Evolutionary conservation across 2,329 filamentous ascomycete species (phyloP).

Genomic region (Ceratocystis albifundus): DNA sequence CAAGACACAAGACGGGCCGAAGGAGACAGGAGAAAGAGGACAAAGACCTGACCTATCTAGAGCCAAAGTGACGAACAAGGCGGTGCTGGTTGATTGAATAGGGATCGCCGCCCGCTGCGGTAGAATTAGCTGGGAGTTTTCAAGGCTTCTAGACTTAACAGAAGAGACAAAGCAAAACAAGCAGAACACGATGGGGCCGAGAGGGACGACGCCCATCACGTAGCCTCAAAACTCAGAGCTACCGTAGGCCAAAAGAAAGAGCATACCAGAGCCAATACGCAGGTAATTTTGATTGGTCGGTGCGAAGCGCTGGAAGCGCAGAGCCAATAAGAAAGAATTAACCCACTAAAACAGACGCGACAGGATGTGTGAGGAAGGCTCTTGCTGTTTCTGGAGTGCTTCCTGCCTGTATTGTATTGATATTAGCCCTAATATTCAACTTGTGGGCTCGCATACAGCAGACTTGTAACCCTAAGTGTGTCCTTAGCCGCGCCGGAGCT

Average conservation of each 20-base stretch:
- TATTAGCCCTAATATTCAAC: too few species aligned
- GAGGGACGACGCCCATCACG: too few species aligned
- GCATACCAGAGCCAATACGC: background rate
- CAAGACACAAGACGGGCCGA: background rate
- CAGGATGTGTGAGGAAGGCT: background rate
- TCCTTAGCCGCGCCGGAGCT: background rate
- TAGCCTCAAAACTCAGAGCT: background rate
- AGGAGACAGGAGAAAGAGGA: background rate
- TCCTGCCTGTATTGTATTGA: background rate
- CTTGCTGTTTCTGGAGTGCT: background rate
- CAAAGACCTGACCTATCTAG: background rate
- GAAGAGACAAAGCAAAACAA: background rate
- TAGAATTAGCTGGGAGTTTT: background rate
- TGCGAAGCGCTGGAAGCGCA: slow-evolving; percentile 4
- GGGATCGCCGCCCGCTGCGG: background rate
- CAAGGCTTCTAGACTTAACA: background rate
- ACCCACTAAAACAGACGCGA: background rate
- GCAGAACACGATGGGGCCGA: background rate
- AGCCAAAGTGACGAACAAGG: background rate
- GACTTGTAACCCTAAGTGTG: background rate
- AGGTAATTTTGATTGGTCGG: background rate
- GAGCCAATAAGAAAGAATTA: background rate
- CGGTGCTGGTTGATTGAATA: too few species aligned
- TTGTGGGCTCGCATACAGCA: background rate
- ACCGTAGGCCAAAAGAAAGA: background rate